Evolutionary conservation across 495 filamentous ascomycete species (phyloP).

Genomic region (Chaetomium cochliodes): DNA sequence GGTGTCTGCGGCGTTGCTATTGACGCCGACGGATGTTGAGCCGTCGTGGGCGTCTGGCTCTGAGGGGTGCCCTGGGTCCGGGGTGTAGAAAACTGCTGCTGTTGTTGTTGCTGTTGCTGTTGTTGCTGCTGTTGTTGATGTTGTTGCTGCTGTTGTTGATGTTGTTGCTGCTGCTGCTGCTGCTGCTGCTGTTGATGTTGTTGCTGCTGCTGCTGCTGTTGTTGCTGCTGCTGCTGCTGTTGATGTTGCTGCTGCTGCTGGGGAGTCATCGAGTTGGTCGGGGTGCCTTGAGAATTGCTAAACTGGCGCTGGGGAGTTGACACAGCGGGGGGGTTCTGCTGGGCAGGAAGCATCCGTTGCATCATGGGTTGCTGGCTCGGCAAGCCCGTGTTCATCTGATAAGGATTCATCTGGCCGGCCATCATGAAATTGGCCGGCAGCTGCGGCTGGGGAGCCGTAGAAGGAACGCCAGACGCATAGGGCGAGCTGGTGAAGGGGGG

Average conservation of each 20-base stretch:
- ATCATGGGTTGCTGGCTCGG: constrained; percentile 43
- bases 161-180: too few species aligned
- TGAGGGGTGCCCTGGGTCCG: constrained; percentile 37
- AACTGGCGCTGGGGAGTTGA: constrained; percentile 45
- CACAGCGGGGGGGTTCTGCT: constrained; percentile 36
- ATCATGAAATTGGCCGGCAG: constrained; percentile 53
- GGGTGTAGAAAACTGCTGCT: constrained; percentile 29
- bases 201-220: too few species aligned
- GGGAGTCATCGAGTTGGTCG: constrained; percentile 35
- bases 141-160: too few species aligned
- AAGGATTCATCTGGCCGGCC: constrained; percentile 42
- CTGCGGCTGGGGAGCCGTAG: constrained; percentile 45
- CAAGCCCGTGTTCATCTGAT: constrained; percentile 44
- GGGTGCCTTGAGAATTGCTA: constrained; percentile 39
- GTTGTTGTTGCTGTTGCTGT: too few species aligned
- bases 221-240: too few species aligned
- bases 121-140: too few species aligned
- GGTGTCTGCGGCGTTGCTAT: constrained; percentile 50
- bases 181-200: too few species aligned
- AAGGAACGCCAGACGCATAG: constrained; percentile 46
- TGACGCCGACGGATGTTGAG: constrained; percentile 31
- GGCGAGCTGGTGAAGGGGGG: constrained; percentile 52
- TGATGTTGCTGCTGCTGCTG: constrained; percentile 26
- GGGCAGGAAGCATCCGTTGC: constrained; percentile 47
- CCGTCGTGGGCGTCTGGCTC: constrained; percentile 42